A percentile compares a stretch with the other conserved stretches of the same genome.
phyloP scores from a whole-genome alignment of 495 filamentous ascomycete genomes.

The Darksidea phi region DNA sequence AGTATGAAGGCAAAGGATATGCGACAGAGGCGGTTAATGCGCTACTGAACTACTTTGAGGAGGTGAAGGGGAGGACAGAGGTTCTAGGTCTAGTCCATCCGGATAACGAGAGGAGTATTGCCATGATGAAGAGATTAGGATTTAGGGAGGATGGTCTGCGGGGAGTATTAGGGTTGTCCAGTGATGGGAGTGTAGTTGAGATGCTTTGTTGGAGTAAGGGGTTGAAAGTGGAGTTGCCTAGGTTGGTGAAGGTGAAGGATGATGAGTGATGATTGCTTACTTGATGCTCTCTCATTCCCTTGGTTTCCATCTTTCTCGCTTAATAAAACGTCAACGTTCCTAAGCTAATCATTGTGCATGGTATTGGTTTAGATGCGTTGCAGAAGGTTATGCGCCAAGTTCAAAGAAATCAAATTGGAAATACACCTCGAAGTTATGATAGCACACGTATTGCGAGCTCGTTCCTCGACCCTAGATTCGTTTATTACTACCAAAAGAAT shows the following conservation, averaged over 20 bases:
- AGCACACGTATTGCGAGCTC: too few relatives aligned
- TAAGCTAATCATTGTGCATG: too few relatives aligned
- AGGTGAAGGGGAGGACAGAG: conserved; percentile 28
- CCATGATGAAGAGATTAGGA: conserved; percentile 43
- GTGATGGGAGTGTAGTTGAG: conserved; percentile 7
- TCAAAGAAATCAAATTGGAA: too few relatives aligned
- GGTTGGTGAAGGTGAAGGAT: background rate
- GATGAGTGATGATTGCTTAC: too few relatives aligned
- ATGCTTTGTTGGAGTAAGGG: conserved; percentile 39
- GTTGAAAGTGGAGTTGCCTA: conserved; percentile 38
- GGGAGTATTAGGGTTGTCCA: conserved; percentile 39
- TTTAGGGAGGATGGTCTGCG: conserved; percentile 38
- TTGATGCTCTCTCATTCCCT: too few relatives aligned
- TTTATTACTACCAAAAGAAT: too few relatives aligned
- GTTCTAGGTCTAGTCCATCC: conserved; percentile 33
- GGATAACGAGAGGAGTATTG: conserved; percentile 35
- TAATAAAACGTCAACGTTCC: too few relatives aligned
- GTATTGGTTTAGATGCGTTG: too few relatives aligned
- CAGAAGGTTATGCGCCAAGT: too few relatives aligned
- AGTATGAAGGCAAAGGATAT: conserved; percentile 45
- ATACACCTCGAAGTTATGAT: too few relatives aligned
- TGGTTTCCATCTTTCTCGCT: too few relatives aligned
- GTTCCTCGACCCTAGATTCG: too few relatives aligned
- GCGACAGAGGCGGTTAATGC: conserved; percentile 43
- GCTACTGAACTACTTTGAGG: conserved; percentile 38